These are phyloP conservation scores for Rutstroemia sydowiana DNA, from an alignment of 2,329 filamentous ascomycete genomes.

Conservation along the genomic window DNA sequence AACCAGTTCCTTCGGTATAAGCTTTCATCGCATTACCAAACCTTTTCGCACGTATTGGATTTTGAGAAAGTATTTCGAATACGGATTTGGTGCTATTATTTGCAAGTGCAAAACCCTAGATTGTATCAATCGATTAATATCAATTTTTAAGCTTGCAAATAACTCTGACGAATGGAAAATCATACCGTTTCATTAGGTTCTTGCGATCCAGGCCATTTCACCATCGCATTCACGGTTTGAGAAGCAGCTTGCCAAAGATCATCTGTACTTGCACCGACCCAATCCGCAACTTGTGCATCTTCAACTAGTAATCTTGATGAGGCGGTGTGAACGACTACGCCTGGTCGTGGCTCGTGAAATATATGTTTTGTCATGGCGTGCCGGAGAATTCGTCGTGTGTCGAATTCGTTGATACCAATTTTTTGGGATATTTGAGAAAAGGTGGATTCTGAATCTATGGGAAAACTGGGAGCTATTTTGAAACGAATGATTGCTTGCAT, in stretches of 20 bases:
- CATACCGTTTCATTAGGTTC: conserved; percentile 3
- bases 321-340: conserved; percentile 18
- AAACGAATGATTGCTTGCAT: conserved; percentile 21
- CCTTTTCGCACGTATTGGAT: conserved; percentile 2
- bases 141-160: neutral
- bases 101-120: conserved; percentile 11
- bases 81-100: conserved; percentile 4
- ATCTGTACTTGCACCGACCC: neutral
- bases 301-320: conserved; percentile 18
- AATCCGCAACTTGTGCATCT: conserved; percentile 7
- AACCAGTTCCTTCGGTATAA: conserved; percentile 3
- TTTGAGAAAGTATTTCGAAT: conserved; percentile 1
- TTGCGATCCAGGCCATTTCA: conserved; percentile 8
- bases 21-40: conserved; percentile 13
- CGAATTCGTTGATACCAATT: conserved; percentile 12
- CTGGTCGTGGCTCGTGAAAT: conserved; percentile 19
- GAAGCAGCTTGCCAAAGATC: neutral
- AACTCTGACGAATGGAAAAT: too few species aligned
- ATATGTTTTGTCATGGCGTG: conserved; percentile 20
- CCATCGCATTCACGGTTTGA: conserved; percentile 5
- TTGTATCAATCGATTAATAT: neutral
- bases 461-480: conserved; percentile 16
- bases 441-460: conserved; percentile 14
- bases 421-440: conserved; percentile 19
- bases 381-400: conserved; percentile 16